These are phyloP conservation scores for Ustilago tritici DNA, from an alignment of 1,284 basidiomycete species.

Conservation along the genomic window DNA sequence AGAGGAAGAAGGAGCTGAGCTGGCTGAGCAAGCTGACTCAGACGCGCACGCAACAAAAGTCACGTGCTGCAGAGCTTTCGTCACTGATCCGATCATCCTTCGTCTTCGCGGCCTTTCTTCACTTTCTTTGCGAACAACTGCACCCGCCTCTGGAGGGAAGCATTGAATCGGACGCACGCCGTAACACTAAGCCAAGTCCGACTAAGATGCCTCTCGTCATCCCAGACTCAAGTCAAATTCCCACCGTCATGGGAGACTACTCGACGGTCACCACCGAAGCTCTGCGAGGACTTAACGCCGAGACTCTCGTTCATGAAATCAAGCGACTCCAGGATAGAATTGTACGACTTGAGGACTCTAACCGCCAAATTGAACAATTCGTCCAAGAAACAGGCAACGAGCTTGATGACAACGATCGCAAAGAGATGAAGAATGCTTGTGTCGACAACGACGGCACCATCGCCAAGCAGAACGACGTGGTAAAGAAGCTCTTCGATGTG, in stretches of 20 bases:
- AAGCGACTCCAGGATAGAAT: constrained; percentile 44
- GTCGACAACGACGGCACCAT: constrained; percentile 43
- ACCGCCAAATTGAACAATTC: constrained; percentile 46
- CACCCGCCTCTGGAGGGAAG: background rate
- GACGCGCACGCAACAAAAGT: no score
- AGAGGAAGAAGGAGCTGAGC: no score
- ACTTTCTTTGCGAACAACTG: no score
- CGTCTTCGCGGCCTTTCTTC: background rate
- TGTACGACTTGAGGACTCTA: constrained; percentile 31
- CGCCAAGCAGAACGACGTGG: constrained; percentile 38
- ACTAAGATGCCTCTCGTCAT: constrained; percentile 44
- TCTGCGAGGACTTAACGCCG: constrained; percentile 36
- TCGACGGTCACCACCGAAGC: constrained; percentile 38
- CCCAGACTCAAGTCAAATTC: constrained; percentile 38
- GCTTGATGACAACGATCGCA: constrained; percentile 26
- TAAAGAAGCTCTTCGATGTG: constrained; percentile 37
- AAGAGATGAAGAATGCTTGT: constrained; percentile 43
- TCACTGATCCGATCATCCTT: background rate
- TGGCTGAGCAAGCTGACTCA: no score
- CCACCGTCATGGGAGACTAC: constrained; percentile 43
- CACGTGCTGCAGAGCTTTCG: no score
- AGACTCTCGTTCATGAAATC: constrained; percentile 49
- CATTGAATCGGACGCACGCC: no score
- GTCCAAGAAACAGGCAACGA: constrained; percentile 31
- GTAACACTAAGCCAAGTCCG: background rate